These are phyloP conservation scores for Citrullus mucosospermus DNA, from an alignment of 306 rosid species.

Conservation along the genomic window DNA sequence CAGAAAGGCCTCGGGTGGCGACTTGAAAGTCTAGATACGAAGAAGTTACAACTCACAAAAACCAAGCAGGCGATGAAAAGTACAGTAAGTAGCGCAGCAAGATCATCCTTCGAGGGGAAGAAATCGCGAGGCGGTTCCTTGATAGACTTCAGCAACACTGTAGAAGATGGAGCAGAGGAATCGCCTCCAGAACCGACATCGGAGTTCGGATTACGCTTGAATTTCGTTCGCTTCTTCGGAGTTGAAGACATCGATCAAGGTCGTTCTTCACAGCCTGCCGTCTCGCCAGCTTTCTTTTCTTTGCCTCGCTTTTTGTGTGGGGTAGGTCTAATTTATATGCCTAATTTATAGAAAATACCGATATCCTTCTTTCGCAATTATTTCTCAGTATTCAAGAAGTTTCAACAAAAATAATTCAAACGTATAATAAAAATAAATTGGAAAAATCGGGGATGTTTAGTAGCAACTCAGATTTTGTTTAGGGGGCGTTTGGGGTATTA, in stretches of 20 bases:
- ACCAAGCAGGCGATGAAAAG: slow-evolving; percentile 43
- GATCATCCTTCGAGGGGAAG: slow-evolving; percentile 55
- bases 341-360: too few species aligned
- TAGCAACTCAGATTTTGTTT: too few species aligned
- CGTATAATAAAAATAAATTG: too few species aligned
- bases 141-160: slow-evolving; percentile 17
- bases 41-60: slow-evolving; percentile 33
- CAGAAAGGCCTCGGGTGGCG: slow-evolving; percentile 46
- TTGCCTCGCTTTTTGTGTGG: neutral
- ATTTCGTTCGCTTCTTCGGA: slow-evolving; percentile 24
- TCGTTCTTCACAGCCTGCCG: neutral
- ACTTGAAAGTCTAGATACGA: slow-evolving; percentile 23
- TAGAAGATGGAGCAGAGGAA: slow-evolving; percentile 2
- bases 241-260: slow-evolving; percentile 16
- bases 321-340: too few species aligned
- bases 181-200: neutral
- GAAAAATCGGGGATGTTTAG: too few species aligned
- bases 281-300: neutral
- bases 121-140: slow-evolving; percentile 49
- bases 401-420: too few species aligned
- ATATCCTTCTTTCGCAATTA: too few species aligned
- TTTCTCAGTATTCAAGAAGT: too few species aligned
- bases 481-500: too few species aligned
- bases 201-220: slow-evolving; percentile 2
- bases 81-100: slow-evolving; percentile 32